Evolutionary conservation across 805 yeast genomes (phyloP), one percentile per base, ranked within the genome.

Genomic region (Nakazawaea wyomingensis): DNA sequence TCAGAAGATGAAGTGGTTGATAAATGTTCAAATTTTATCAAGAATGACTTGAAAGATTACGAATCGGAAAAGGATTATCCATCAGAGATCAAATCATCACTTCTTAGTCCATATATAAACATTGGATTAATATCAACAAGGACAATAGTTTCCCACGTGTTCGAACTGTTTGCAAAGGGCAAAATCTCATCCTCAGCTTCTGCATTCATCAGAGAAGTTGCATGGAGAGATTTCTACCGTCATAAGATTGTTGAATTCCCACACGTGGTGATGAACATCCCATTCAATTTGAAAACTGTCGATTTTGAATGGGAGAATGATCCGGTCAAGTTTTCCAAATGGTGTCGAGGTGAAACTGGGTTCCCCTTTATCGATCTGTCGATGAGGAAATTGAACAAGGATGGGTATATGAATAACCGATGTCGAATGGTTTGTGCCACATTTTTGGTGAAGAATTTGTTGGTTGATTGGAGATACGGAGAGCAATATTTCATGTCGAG

Each of bases 221-320:
- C 81, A 1, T 78, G 80, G 76, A 65, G 82, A 50, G 82, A 77
- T 51, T 76, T 75, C 45, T 76, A 76, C 52, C 64, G 69, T 37
- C 78, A 76, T 48, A 64, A 72, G 6, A 48, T 74, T 39, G 60
- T 65, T 42, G 62, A 65, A 44, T 69, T 76, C 72, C 83, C 83
- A 3, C 70, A 65, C 46, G 53, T 72, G 5, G 66, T 69, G 39
- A 76, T 76, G 78, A 65, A 61, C 51, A 52, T 64, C 39, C 81
- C 81, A 1, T 71, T 66, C 52, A 70, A 69, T 43, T 59, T 73
- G 36, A 69, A 68, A 36, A 62, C 66, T 19, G 50, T 64, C 14
- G 69, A 63, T 10, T 38, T 76, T 10, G 54, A 60, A 17, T 71
- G 76, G 75, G 72, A 68, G 34, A 60, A 70, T 41, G 68, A 68